Conservation (phyloP, 208 protist genomes). For the Porcisia hertigi region DNA sequence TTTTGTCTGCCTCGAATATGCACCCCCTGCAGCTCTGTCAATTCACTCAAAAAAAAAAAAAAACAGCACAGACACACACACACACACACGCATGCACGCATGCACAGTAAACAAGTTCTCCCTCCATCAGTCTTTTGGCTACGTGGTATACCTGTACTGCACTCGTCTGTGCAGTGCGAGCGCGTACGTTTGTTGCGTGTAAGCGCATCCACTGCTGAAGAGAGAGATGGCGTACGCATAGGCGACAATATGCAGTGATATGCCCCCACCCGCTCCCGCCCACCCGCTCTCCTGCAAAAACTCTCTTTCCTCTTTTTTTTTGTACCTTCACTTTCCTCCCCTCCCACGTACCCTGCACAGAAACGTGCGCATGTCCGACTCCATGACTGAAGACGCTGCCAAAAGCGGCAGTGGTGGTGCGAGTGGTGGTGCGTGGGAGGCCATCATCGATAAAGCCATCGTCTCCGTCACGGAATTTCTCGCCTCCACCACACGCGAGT, state of each 20-base stretch:
- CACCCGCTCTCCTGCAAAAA: neutral
- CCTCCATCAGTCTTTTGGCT: neutral
- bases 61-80: too few species aligned
- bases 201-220: neutral
- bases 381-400: neutral
- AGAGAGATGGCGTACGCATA: too few species aligned
- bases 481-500: slow-evolving; percentile 36
- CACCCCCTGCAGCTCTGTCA: too few species aligned
- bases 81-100: too few species aligned
- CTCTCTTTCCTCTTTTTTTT: too few species aligned
- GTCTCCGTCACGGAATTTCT: slow-evolving; percentile 61
- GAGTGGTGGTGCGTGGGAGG: slow-evolving; percentile 55
- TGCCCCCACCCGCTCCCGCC: neutral
- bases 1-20: too few species aligned
- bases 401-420: neutral
- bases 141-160: neutral
- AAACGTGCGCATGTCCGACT: neutral
- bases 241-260: neutral
- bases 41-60: neutral
- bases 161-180: neutral
- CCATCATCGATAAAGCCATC: slow-evolving; percentile 62
- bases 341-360: neutral
- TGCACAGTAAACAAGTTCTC: too few species aligned
- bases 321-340: neutral
- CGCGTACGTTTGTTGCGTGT: too few species aligned